These are phyloP conservation scores for Fusarium falciforme DNA, from an alignment of 2,329 filamentous ascomycete species.

Conservation along the genomic window DNA sequence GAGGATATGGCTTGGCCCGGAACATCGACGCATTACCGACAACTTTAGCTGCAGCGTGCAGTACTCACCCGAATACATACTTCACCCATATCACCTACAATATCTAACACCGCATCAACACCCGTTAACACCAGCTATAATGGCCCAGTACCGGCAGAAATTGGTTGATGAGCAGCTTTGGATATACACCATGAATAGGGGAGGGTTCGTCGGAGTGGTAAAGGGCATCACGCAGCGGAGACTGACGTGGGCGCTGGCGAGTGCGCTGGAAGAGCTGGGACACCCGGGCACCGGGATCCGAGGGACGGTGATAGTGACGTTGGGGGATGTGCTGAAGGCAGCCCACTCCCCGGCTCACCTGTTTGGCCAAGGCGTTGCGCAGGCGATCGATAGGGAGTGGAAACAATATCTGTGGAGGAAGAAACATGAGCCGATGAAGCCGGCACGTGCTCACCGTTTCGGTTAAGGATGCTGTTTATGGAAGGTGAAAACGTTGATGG, in stretches of 20 bases:
- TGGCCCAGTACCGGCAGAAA: constrained; percentile 44
- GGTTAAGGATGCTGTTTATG: neutral
- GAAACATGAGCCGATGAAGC: neutral
- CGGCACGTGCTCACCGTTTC: neutral
- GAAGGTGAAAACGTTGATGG: neutral
- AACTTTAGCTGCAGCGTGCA: constrained; percentile 41
- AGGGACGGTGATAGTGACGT: constrained; percentile 34
- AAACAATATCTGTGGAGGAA: constrained; percentile 12
- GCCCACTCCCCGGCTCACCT: constrained; percentile 34
- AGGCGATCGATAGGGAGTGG: constrained; percentile 32
- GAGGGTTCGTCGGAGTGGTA: constrained; percentile 39
- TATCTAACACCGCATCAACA: constrained; percentile 50
- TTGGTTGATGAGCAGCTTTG: constrained; percentile 47
- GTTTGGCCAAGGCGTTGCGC: constrained; percentile 37
- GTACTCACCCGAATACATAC: constrained; percentile 45
- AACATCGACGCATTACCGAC: constrained; percentile 17
- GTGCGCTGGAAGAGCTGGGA: constrained; percentile 43
- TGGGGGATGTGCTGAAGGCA: constrained; percentile 30
- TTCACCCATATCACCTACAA: constrained; percentile 48
- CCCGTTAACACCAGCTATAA: constrained; percentile 43
- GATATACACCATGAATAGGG: constrained; percentile 41
- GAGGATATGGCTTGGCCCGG: constrained; percentile 16
- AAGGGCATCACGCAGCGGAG: constrained; percentile 39
- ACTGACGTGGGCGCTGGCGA: constrained; percentile 44
- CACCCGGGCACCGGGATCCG: constrained; percentile 30